Base-by-base conservation (phyloP, 2,329 filamentous ascomycete genomes). In the Apiospora rasikravindrae region DNA sequence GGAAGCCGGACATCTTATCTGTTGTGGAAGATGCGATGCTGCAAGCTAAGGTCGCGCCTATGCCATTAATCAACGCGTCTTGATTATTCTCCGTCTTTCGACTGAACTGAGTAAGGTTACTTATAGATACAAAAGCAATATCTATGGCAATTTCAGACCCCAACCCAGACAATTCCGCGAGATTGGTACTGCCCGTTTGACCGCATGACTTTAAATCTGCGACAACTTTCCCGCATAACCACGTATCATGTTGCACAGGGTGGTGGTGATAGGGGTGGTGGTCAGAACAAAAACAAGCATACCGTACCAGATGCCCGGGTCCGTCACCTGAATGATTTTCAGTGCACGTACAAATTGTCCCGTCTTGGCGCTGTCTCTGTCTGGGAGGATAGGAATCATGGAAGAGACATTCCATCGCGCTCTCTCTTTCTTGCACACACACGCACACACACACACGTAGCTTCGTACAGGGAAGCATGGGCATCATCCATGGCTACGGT, bases 281-380 rank as follows among this genome's bases (percentile, higher is more conserved):
- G 57, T 40, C 57, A 40, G 57, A 64, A 6, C 57, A 64, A 64
- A 64, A 64, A 64, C 57, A 64, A 64, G 22, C 57, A 64, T 40
- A 33, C 57, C 29, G 57, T 64, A 24, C 57, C 57, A 64, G 57
- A 64, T 40, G 57, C 57, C n/a, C 57, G 57, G 57, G 57, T 64
- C 37, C 33, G 33, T 40, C 37, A 64, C 8, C 3, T 19, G 4
- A 64, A 40, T 64, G 29, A n/a, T 33, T 40, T 40, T 40, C 57
- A 37, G n/a, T 40, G 33, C 57, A 24, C 33, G 2, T 37, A 33
- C 16, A 24, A n/a, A 37, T 64, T 37, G 8, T 37, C 33, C 29
- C 33, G 33, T 40, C 57, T 64, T 40, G 33, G 57, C 33, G 33
- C 3, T 40, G 33, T 40, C 22, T n/a, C 40, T n/a, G 19, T n/a